Evolutionary conservation across 768 basidiomycete species (phyloP), one percentile per base, ranked within the genome.

Genomic region (Dentipellis sp.): DNA sequence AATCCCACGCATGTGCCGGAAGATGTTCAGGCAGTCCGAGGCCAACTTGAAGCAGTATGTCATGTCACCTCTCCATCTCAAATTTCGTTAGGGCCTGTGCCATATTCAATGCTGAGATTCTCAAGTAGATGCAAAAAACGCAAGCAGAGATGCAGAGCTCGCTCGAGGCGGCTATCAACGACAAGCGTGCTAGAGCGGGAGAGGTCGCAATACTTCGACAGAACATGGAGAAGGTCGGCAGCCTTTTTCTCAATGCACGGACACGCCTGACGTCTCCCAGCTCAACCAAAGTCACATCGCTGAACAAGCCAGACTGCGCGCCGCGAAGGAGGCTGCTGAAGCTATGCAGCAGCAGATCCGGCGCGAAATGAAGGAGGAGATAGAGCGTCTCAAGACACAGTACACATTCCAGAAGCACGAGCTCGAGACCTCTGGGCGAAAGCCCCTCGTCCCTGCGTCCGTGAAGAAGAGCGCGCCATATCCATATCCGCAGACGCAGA

Each of bases 351-450:
- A 36, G 14, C 38, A 40, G 12, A 47, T 56, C 12, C 54, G 56
- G 52, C 46, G 21, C 34, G 16, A 45, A 37, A 61, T 58, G 46
- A 54, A 61, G 7, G 38, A 48, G 14, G 61, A 62, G 45, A 53
- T 62, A 16, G 59, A 62, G 21, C 54, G 59, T 37, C 54, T 62
- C 10, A 55, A 55, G 17, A 62, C 61, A 17, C 61, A 62, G 34
- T 59, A 61, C 5, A 16, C 52, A 16, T 62, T 62, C 50, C 57
- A 62, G 29, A 56, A 62, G 46, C 56, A 60, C 34, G 61, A 62
- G 50, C 38, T 58, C 16, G 56, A 60, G 23, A 19, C 56, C 2
- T 56, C 61, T 12, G 16, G n/a, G 51, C 51, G 37, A 12, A 52
- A 52, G 51, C 37, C 51, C 4, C 34, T 29, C 11, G 12, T 52